Conservation (phyloP, 768 basidiomycete species). For the Leccinum arenicola region DNA sequence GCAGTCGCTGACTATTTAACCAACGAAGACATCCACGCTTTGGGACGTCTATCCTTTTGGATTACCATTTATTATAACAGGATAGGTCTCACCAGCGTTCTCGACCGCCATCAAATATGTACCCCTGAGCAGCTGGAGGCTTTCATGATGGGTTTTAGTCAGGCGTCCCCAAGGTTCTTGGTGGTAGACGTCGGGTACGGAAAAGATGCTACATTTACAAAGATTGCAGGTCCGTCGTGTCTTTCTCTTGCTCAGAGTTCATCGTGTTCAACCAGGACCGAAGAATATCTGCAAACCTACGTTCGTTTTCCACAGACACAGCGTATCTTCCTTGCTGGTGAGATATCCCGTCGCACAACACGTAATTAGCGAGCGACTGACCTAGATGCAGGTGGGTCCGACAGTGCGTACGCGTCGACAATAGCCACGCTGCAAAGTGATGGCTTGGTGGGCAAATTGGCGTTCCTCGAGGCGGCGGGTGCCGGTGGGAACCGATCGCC, state of each 20-base stretch:
- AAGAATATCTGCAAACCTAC: slow-evolving; percentile 72
- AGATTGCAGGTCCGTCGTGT: slow-evolving; percentile 59
- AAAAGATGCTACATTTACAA: slow-evolving; percentile 59
- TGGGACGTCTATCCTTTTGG: slow-evolving; percentile 72
- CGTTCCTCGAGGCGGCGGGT: slow-evolving; percentile 52
- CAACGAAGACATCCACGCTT: slow-evolving; percentile 56
- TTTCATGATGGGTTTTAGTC: slow-evolving; percentile 72
- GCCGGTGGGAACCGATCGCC: slow-evolving; percentile 42
- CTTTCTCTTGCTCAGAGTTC: not conserved
- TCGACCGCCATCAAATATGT: slow-evolving; percentile 54
- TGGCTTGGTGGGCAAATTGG: slow-evolving; percentile 63
- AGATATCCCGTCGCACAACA: slow-evolving; percentile 12
- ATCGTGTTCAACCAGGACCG: slow-evolving; percentile 2
- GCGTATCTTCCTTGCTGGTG: slow-evolving; percentile 71
- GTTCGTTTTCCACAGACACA: slow-evolving; percentile 72
- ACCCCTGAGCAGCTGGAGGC: slow-evolving; percentile 63
- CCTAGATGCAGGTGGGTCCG: slow-evolving; percentile 47
- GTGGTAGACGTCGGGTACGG: slow-evolving; percentile 66
- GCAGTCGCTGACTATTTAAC: slow-evolving; percentile 66
- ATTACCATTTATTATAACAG: slow-evolving; percentile 71
- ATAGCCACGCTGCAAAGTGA: slow-evolving; percentile 58
- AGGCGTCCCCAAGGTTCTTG: slow-evolving; percentile 68
- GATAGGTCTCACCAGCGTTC: slow-evolving; percentile 46
- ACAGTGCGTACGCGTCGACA: slow-evolving; percentile 53
- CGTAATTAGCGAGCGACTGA: slow-evolving; percentile 1